Evolutionary conservation across 768 basidiomycete genomes (phyloP).

Genomic region (Amanita fuliginea): DNA sequence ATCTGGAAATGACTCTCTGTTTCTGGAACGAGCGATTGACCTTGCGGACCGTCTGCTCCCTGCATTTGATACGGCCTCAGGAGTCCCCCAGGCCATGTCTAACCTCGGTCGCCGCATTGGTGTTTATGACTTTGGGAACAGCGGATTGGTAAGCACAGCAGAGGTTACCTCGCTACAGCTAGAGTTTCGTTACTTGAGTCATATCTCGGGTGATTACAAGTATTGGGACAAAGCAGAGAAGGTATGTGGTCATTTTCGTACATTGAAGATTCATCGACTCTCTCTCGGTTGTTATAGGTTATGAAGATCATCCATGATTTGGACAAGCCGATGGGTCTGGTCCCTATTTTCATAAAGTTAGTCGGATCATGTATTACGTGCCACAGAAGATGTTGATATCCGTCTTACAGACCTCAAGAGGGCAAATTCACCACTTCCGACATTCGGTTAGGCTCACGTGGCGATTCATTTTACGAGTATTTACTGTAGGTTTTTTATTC

Average conservation of each 20-base stretch:
- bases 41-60: slow-evolving; percentile 78
- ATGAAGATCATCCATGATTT: slow-evolving; percentile 63
- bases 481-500: slow-evolving; percentile 43
- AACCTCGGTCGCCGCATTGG: slow-evolving; percentile 60
- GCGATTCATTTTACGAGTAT: slow-evolving; percentile 93
- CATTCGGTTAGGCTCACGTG: slow-evolving; percentile 87
- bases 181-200: slow-evolving; percentile 78
- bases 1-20: slow-evolving; percentile 59
- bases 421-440: slow-evolving; percentile 50
- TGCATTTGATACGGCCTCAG: slow-evolving; percentile 72
- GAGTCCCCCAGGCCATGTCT: slow-evolving; percentile 67
- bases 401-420: slow-evolving; percentile 21
- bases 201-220: slow-evolving; percentile 60
- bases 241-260: slow-evolving; percentile 26
- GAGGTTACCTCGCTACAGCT: slow-evolving; percentile 85
- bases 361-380: slow-evolving; percentile 1
- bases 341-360: slow-evolving; percentile 78
- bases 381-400: not conserved
- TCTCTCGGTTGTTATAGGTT: slow-evolving; percentile 6
- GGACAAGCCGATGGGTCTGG: slow-evolving; percentile 56
- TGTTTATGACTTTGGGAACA: slow-evolving; percentile 45
- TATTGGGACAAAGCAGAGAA: slow-evolving; percentile 83
- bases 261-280: slow-evolving; percentile 6
- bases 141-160: slow-evolving; percentile 65
- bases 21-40: slow-evolving; percentile 68